Evolutionary conservation across 345 rosid genomes (phyloP).

Genomic region (Trapa bicornis): DNA sequence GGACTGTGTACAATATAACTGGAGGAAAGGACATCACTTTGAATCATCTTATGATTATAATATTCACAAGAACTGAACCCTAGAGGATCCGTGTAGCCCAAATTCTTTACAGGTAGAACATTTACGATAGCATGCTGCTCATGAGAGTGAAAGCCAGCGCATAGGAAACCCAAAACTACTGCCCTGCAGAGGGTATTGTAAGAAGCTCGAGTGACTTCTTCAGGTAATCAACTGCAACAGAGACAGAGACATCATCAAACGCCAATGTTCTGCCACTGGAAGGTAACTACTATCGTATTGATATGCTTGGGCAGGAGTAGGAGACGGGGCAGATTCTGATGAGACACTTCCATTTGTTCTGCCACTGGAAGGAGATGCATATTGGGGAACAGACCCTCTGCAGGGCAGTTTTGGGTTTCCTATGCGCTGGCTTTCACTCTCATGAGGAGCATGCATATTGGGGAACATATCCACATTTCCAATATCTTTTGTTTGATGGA

Average conservation of each 20-base stretch:
- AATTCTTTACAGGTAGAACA: background rate
- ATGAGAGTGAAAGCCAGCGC: background rate
- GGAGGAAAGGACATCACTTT: slow-evolving; percentile 96
- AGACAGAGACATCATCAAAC: slow-evolving; percentile 56
- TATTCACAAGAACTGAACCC: background rate
- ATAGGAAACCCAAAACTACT: background rate
- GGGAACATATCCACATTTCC: background rate
- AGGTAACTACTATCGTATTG: slow-evolving; percentile 71
- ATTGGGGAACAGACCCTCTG: too few species aligned
- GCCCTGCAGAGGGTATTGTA: slow-evolving; percentile 49
- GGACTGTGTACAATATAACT: slow-evolving; percentile 87
- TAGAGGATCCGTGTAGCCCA: background rate
- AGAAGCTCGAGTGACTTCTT: slow-evolving; percentile 79
- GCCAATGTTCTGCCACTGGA: too few species aligned
- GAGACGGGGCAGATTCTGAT: slow-evolving; percentile 30
- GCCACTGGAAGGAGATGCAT: slow-evolving; percentile 14
- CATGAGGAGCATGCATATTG: too few species aligned
- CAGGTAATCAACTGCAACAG: slow-evolving; percentile 70
- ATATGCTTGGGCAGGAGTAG: slow-evolving; percentile 30
- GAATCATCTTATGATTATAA: background rate
- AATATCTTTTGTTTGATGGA: slow-evolving; percentile 38
- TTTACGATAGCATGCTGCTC: background rate
- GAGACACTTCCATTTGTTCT: slow-evolving; percentile 30
- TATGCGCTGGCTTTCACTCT: too few species aligned
- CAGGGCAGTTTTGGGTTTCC: too few species aligned